Percentiles rank a stretch among this genome's conserved stretches.
Evolutionary conservation across 2,329 filamentous ascomycete species (phyloP).

Genomic region (Meredithiella fracta): DNA sequence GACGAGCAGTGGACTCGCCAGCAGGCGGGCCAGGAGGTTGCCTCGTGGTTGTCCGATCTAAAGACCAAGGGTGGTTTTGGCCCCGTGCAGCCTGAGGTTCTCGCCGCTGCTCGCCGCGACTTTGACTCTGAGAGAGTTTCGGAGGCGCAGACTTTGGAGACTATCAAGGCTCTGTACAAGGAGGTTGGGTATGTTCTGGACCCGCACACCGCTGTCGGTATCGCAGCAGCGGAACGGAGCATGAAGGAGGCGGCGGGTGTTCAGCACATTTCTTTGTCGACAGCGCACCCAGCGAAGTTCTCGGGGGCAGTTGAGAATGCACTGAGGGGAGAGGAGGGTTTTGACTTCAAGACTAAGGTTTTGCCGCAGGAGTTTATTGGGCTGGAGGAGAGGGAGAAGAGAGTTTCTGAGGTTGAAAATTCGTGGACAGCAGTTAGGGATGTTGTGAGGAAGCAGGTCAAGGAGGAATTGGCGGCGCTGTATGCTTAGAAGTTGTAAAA

Average conservation of each 20-base stretch:
- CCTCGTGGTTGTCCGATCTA: conserved; percentile 58
- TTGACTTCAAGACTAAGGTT: conserved; percentile 58
- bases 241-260: conserved; percentile 35
- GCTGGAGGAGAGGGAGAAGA: conserved; percentile 57
- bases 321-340: conserved; percentile 52
- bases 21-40: conserved; percentile 60
- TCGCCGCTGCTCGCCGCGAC: conserved; percentile 51
- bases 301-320: conserved; percentile 68
- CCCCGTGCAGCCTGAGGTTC: conserved; percentile 56
- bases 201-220: conserved; percentile 79
- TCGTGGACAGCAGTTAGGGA: conserved; percentile 61
- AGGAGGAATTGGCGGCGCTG: conserved; percentile 34
- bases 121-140: conserved; percentile 69
- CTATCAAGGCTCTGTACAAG: conserved; percentile 40
- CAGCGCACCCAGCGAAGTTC: conserved; percentile 94
- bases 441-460: conserved; percentile 60
- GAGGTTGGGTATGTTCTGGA: conserved; percentile 66
- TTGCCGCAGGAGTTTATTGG: conserved; percentile 70
- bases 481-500: not conserved
- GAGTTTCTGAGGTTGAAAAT: conserved; percentile 52
- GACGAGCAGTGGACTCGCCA: conserved; percentile 50
- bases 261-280: conserved; percentile 72
- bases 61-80: conserved; percentile 70
- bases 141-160: conserved; percentile 50
- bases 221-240: conserved; percentile 59